phyloP scores from a whole-genome alignment of 805 yeast genomes.

The Yamadazyma nakazawae region DNA sequence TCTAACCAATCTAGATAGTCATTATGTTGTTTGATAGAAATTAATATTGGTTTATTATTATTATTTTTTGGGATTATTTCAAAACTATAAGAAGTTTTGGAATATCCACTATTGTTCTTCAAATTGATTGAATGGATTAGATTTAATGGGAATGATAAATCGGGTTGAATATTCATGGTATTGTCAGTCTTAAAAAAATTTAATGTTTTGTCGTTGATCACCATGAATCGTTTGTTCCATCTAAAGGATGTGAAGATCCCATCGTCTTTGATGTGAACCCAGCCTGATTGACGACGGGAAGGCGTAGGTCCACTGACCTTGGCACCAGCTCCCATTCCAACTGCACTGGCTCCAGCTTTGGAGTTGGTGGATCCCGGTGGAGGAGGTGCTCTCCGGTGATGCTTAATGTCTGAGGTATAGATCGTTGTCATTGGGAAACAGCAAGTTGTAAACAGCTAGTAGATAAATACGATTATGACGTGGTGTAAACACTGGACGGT shows the following conservation, averaged over 20 bases:
- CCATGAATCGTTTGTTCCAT: constrained; percentile 88
- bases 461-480: not conserved
- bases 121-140: constrained; percentile 47
- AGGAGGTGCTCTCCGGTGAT: constrained; percentile 44
- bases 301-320: not conserved
- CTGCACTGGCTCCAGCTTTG: not conserved
- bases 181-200: constrained; percentile 72
- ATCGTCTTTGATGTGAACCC: constrained; percentile 92
- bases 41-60: constrained; percentile 58
- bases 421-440: constrained; percentile 31
- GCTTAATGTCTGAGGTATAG: constrained; percentile 38
- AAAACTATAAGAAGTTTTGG: constrained; percentile 55
- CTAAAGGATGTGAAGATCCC: constrained; percentile 77
- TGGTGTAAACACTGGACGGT: not conserved
- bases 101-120: constrained; percentile 49
- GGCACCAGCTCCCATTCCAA: not conserved
- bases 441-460: not conserved
- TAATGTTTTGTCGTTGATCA: constrained; percentile 69
- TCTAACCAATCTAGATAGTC: constrained; percentile 91
- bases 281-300: constrained; percentile 51
- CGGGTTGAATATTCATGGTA: constrained; percentile 37
- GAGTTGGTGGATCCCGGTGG: constrained; percentile 22
- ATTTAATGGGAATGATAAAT: constrained; percentile 37
- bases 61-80: constrained; percentile 63
- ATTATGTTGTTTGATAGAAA: constrained; percentile 71